Conservation (phyloP, 2,329 filamentous ascomycete genomes). For the Pseudophaeomoniella oleicola region DNA sequence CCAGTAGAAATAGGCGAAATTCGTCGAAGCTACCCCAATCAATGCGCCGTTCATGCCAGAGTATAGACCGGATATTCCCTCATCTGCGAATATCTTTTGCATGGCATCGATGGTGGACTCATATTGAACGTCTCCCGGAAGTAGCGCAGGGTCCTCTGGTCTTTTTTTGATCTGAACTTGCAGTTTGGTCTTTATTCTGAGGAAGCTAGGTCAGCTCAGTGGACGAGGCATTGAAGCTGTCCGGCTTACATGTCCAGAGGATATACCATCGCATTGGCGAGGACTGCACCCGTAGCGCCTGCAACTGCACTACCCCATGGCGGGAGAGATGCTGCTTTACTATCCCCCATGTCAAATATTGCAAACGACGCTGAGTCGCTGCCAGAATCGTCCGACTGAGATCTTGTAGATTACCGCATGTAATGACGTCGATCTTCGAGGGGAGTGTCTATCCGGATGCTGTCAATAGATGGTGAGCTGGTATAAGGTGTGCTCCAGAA, state of each 20-base stretch:
- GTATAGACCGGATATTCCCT: constrained; percentile 74
- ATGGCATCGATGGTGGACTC: constrained; percentile 79
- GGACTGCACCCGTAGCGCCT: constrained; percentile 79
- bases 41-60: constrained; percentile 76
- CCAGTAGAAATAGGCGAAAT: constrained; percentile 99
- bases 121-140: constrained; percentile 55
- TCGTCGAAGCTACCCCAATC: constrained; percentile 86
- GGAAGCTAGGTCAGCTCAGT: constrained; percentile 3
- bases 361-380: too few relatives aligned
- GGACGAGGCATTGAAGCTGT: constrained; percentile 1
- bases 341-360: background rate
- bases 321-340: constrained; percentile 56
- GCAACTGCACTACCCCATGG: constrained; percentile 90
- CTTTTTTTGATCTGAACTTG: constrained; percentile 78
- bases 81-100: constrained; percentile 63
- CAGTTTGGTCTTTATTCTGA: constrained; percentile 66
- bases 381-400: too few relatives aligned
- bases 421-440: too few relatives aligned
- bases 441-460: too few relatives aligned
- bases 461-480: too few relatives aligned
- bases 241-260: constrained; percentile 82
- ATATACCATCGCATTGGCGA: constrained; percentile 92
- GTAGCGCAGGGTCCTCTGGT: constrained; percentile 26
- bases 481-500: too few relatives aligned
- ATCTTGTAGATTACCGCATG: too few relatives aligned